Percentiles rank a stretch among this genome's conserved stretches.
Evolutionary conservation across 768 basidiomycete species (phyloP).

Genomic region (Naematelia encephala): DNA sequence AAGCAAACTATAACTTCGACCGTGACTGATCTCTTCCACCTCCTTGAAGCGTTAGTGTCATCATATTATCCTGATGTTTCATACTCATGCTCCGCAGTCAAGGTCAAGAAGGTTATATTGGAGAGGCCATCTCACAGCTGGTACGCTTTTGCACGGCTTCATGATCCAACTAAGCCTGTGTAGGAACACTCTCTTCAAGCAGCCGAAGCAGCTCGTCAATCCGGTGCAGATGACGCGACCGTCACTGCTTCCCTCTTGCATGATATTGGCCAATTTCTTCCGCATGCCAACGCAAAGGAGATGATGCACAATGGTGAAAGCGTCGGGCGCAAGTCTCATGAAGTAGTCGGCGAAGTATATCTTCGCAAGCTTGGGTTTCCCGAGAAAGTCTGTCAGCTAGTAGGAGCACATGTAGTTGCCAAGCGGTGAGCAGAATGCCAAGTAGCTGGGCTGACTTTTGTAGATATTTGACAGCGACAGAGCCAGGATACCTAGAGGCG

Average conservation of each 20-base stretch:
- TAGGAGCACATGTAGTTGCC: slow-evolving; percentile 17
- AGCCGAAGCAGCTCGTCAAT: slow-evolving; percentile 7
- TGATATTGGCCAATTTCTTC: slow-evolving; percentile 17
- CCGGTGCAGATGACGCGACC: slow-evolving; percentile 14
- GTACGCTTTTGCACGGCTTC: neutral
- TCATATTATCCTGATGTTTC: neutral
- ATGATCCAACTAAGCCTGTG: neutral
- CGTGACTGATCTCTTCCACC: slow-evolving; percentile 7
- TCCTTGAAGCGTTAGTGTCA: slow-evolving; percentile 4
- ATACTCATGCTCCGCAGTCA: slow-evolving; percentile 3
- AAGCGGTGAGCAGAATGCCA: too few species aligned
- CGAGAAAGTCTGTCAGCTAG: slow-evolving; percentile 14
- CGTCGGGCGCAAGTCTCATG: slow-evolving; percentile 10
- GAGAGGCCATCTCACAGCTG: slow-evolving; percentile 18
- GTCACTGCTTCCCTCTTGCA: slow-evolving; percentile 13
- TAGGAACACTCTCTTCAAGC: slow-evolving; percentile 11
- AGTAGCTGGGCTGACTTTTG: too few species aligned
- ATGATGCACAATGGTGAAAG: slow-evolving; percentile 3
- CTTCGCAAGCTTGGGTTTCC: slow-evolving; percentile 11
- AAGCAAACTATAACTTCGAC: neutral
- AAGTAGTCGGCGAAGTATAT: slow-evolving; percentile 12
- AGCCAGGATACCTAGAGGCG: slow-evolving; percentile 5
- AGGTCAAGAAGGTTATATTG: slow-evolving; percentile 17
- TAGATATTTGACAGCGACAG: slow-evolving; percentile 16
- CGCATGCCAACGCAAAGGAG: slow-evolving; percentile 8